phyloP scores from a whole-genome alignment of 345 rosid species.

The Gossypium australe region DNA sequence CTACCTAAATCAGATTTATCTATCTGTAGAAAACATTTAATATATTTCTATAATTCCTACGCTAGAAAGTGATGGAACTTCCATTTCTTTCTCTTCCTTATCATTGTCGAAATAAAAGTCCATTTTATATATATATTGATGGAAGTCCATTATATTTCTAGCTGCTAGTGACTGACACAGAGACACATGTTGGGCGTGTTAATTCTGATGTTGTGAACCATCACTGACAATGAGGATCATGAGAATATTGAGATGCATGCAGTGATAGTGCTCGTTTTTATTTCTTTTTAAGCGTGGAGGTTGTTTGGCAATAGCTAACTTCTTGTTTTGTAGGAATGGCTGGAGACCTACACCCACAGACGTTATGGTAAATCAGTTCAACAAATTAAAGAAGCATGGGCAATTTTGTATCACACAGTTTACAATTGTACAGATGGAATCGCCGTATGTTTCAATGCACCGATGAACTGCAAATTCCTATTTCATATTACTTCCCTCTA shows the following conservation, averaged over 20 bases:
- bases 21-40: too few species aligned
- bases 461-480: not conserved
- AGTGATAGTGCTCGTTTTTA: not conserved
- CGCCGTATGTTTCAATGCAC: slow-evolving; percentile 50
- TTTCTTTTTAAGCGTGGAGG: not conserved
- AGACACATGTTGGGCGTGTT: not conserved
- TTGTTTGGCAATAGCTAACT: not conserved
- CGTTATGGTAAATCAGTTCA: slow-evolving; percentile 71
- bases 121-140: not conserved
- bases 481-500: slow-evolving; percentile 6
- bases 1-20: too few species aligned
- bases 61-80: not conserved
- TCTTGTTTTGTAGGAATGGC: slow-evolving; percentile 60
- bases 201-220: not conserved
- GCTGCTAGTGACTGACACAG: not conserved
- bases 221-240: not conserved
- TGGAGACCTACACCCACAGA: slow-evolving; percentile 66
- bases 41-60: too few species aligned
- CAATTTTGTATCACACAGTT: slow-evolving; percentile 68
- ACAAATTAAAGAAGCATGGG: slow-evolving; percentile 68
- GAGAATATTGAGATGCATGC: not conserved
- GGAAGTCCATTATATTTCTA: not conserved
- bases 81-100: not conserved
- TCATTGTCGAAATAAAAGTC: not conserved
- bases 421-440: slow-evolving; percentile 82